Percentiles rank a stretch among this genome's conserved stretches.
Conservation (phyloP, 1,139 yeast genomes). For the Candida sp. region DNA sequence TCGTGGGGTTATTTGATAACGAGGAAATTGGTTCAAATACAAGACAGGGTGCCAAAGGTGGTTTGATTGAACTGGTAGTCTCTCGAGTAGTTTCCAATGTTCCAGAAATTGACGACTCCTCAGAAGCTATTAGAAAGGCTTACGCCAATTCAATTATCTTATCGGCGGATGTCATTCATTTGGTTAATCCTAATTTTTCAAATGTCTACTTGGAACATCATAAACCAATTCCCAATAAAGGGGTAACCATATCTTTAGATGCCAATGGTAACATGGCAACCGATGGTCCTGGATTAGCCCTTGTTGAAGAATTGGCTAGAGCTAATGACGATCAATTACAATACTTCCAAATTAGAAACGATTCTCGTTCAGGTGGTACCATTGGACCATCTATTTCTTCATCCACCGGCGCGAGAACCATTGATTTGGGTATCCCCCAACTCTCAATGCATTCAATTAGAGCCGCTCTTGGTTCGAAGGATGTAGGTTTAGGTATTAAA, state of each 20-base stretch:
- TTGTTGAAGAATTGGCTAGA: conserved; percentile 29
- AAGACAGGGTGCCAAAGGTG: conserved; percentile 42
- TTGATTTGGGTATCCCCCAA: conserved; percentile 46
- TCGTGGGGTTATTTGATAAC: conserved; percentile 38
- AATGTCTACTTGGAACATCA: conserved; percentile 35
- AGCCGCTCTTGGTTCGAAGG: conserved; percentile 40
- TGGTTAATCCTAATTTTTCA: conserved; percentile 42
- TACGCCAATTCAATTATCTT: conserved; percentile 36
- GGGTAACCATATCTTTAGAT: conserved; percentile 37
- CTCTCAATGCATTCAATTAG: conserved; percentile 46
- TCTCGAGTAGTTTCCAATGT: conserved; percentile 28
- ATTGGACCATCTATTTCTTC: conserved; percentile 40
- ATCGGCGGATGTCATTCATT: conserved; percentile 48
- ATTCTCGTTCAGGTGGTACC: conserved; percentile 42
- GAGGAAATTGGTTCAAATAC: conserved; percentile 45
- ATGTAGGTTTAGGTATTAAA: conserved; percentile 39
- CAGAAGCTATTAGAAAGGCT: conserved; percentile 20
- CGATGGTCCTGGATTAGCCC: conserved; percentile 35
- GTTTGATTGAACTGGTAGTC: conserved; percentile 31
- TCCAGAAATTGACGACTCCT: conserved; percentile 14
- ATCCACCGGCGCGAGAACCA: conserved; percentile 42
- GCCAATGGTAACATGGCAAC: conserved; percentile 42
- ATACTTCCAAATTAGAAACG: conserved; percentile 43
- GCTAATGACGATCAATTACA: conserved; percentile 28
- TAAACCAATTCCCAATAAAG: conserved; percentile 40